Percentiles rank a stretch among this genome's conserved stretches.
phyloP scores from a whole-genome alignment of 139 green algal genomes.

The Picocystis salinarum region DNA sequence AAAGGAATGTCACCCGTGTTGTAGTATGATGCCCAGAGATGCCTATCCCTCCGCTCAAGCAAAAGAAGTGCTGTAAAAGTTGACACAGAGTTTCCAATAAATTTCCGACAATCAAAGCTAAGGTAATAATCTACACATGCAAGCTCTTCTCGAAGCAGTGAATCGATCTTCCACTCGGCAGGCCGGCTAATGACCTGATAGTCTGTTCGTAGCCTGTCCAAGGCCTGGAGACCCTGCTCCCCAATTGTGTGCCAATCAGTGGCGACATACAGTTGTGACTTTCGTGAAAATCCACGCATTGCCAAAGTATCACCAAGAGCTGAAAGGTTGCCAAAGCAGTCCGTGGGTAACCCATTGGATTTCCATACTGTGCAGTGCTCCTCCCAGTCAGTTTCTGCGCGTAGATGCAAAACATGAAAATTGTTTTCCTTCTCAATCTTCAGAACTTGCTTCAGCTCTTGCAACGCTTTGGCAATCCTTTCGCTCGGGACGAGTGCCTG shows the following conservation, averaged over 20 bases:
- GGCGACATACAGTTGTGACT: too few relatives aligned
- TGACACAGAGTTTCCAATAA: conserved; percentile 28
- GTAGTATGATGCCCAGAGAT: conserved; percentile 23
- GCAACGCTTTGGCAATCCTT: too few relatives aligned
- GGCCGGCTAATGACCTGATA: too few relatives aligned
- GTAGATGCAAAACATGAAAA: conserved; percentile 25
- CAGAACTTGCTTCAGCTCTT: background rate
- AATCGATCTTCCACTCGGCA: too few relatives aligned
- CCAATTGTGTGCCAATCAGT: too few relatives aligned
- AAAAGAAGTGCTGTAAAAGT: conserved; percentile 21
- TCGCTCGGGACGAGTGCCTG: too few relatives aligned
- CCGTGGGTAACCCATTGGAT: too few relatives aligned
- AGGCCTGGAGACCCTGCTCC: too few relatives aligned
- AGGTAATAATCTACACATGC: conserved; percentile 12
- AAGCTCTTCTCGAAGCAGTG: too few relatives aligned
- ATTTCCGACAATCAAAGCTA: conserved; percentile 4
- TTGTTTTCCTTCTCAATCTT: background rate
- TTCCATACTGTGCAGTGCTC: conserved; percentile 17
- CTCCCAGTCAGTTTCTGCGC: conserved; percentile 20
- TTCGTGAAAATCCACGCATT: background rate
- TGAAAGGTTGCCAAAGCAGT: too few relatives aligned
- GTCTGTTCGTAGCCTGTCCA: too few relatives aligned
- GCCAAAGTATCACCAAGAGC: background rate
- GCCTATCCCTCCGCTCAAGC: conserved; percentile 20
- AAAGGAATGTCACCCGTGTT: conserved; percentile 27